A percentile compares a stretch with the other conserved stretches of the same genome.
Conservation (phyloP, 73 alveolate species). For the Breviolum minutum region DNA sequence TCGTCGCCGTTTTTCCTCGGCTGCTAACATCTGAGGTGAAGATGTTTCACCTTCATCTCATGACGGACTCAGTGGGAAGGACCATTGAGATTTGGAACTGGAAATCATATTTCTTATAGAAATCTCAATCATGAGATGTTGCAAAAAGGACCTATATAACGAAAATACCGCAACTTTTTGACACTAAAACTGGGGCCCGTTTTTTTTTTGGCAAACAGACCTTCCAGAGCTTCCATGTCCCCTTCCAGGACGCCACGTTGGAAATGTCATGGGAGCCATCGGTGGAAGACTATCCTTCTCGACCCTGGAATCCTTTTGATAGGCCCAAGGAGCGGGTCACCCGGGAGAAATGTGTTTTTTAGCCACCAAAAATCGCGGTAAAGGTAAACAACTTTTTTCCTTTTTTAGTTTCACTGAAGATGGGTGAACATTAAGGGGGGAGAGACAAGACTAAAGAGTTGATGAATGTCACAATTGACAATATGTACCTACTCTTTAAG, state of each 20-base stretch:
- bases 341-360: neutral
- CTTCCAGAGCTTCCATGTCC: neutral
- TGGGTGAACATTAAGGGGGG: no score
- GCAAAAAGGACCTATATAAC: neutral
- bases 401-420: no score
- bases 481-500: no score
- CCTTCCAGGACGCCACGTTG: slow-evolving; percentile 9
- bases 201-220: neutral
- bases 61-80: neutral
- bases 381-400: neutral
- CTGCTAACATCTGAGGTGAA: neutral
- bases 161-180: neutral
- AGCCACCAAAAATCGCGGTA: neutral
- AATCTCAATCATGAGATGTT: neutral
- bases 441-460: no score
- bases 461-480: no score
- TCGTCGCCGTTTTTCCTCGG: no score
- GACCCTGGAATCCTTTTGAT: slow-evolving; percentile 66
- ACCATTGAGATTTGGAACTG: neutral
- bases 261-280: slow-evolving; percentile 78
- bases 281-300: slow-evolving; percentile 56
- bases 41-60: neutral
- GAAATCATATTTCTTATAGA: neutral
- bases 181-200: no score
- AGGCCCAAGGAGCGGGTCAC: neutral